Conservation (phyloP, 2,329 filamentous ascomycete species). For the Alternaria ventricosa region DNA sequence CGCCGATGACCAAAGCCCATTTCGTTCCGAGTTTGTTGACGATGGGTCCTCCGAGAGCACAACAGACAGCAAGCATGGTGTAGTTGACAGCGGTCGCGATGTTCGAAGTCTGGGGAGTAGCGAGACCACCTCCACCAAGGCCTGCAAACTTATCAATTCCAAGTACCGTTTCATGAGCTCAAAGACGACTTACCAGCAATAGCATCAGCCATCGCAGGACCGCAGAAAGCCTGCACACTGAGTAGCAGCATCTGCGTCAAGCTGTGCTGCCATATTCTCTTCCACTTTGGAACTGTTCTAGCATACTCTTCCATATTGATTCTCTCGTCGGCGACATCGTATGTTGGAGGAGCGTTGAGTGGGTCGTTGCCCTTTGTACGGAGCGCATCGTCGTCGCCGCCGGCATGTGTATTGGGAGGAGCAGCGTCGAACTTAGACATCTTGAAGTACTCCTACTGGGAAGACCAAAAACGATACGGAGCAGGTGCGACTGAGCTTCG, state of each 20-base stretch:
- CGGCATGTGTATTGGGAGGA: constrained; percentile 43
- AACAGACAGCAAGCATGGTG: constrained; percentile 40
- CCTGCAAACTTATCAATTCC: constrained; percentile 12
- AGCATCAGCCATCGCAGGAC: constrained; percentile 41
- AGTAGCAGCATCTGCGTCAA: constrained; percentile 59
- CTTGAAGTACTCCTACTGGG: background rate
- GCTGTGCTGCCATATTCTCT: constrained; percentile 55
- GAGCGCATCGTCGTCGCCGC: constrained; percentile 38
- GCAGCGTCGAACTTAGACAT: constrained; percentile 42
- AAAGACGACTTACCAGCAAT: constrained; percentile 27
- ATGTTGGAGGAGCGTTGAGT: constrained; percentile 23
- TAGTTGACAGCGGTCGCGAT: constrained; percentile 46
- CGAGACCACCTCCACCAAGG: constrained; percentile 53
- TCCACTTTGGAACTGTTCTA: constrained; percentile 50
- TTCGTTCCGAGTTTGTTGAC: constrained; percentile 58
- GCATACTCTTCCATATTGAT: constrained; percentile 49
- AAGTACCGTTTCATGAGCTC: background rate
- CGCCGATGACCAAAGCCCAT: constrained; percentile 55
- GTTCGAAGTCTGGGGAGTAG: constrained; percentile 54
- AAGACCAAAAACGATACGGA: background rate
- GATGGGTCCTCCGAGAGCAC: constrained; percentile 53
- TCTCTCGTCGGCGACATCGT: constrained; percentile 31
- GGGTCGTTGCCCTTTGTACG: constrained; percentile 35
- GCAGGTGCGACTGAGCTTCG: constrained; percentile 1
- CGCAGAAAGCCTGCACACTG: constrained; percentile 54